Conservation (phyloP, 169 alveolate species). For the Cryptosporidium sp. region DNA sequence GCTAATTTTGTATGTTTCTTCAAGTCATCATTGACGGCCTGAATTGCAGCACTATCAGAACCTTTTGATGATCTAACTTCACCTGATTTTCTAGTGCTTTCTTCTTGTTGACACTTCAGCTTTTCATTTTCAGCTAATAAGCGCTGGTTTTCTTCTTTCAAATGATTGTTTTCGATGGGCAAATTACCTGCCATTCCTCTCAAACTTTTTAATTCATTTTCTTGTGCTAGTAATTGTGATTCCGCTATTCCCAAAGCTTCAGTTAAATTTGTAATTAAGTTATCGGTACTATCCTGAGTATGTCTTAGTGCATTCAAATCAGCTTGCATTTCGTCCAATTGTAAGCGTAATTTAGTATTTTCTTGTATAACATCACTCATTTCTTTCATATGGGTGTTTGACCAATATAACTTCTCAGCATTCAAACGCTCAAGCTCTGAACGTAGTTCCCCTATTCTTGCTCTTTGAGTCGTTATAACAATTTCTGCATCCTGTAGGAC, state of each 20-base stretch:
- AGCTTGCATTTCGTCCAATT: constrained; percentile 65
- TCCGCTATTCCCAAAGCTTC: constrained; percentile 73
- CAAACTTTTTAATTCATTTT: constrained; percentile 42
- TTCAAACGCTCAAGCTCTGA: constrained; percentile 62
- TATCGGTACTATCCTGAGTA: constrained; percentile 66
- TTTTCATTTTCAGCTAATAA: constrained; percentile 52
- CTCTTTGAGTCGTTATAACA: constrained; percentile 70
- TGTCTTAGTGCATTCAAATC: constrained; percentile 71
- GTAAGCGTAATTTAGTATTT: constrained; percentile 56
- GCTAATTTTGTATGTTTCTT: constrained; percentile 56
- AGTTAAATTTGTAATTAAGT: constrained; percentile 56
- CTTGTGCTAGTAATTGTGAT: constrained; percentile 52
- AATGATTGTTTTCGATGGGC: constrained; percentile 49
- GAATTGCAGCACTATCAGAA: constrained; percentile 41
- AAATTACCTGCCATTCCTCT: constrained; percentile 44
- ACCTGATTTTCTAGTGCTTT: neutral
- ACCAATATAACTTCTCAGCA: constrained; percentile 68
- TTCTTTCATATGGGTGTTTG: constrained; percentile 74
- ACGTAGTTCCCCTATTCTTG: constrained; percentile 61
- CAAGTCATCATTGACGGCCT: constrained; percentile 46
- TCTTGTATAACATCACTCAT: constrained; percentile 74
- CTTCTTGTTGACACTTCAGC: constrained; percentile 43
- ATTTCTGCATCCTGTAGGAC: constrained; percentile 73
- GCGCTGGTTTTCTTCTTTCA: constrained; percentile 58
- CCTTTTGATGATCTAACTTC: constrained; percentile 1